Percentiles rank a stretch among this genome's conserved stretches.
These are phyloP conservation scores for Backusella mclennaniae DNA, from an alignment of 192 early-diverging fungal species.

Conservation along the genomic window DNA sequence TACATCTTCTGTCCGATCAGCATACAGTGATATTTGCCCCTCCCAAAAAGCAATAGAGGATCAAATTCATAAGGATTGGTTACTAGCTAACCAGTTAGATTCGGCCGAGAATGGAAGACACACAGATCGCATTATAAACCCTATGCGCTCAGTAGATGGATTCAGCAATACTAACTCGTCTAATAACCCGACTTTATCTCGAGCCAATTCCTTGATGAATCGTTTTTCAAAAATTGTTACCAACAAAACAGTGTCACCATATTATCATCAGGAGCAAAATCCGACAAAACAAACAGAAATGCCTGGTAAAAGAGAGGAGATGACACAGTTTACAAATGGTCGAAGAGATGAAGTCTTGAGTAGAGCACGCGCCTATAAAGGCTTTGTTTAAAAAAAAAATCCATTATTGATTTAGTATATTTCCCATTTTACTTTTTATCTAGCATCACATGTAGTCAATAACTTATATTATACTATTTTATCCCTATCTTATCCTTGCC, in stretches of 20 bases:
- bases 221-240: slow-evolving; percentile 12
- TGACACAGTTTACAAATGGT: not conserved
- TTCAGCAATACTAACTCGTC: not conserved
- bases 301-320: not conserved
- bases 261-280: not conserved
- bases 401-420: not conserved
- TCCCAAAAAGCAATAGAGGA: slow-evolving; percentile 12
- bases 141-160: not conserved
- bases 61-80: slow-evolving; percentile 8
- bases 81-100: slow-evolving; percentile 12
- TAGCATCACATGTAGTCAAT: not conserved
- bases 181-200: not conserved
- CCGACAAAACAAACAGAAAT: not conserved
- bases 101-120: not conserved
- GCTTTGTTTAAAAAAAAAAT: not conserved
- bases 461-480: not conserved
- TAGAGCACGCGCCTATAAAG: not conserved
- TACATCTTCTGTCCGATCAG: not conserved
- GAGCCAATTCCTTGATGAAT: not conserved
- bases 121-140: not conserved
- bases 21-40: not conserved
- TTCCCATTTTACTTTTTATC: not conserved
- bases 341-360: not conserved
- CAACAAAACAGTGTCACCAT: slow-evolving; percentile 5
- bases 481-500: not conserved